Conservation (phyloP, 73 alveolate species). For the Symbiodinium natans region DNA sequence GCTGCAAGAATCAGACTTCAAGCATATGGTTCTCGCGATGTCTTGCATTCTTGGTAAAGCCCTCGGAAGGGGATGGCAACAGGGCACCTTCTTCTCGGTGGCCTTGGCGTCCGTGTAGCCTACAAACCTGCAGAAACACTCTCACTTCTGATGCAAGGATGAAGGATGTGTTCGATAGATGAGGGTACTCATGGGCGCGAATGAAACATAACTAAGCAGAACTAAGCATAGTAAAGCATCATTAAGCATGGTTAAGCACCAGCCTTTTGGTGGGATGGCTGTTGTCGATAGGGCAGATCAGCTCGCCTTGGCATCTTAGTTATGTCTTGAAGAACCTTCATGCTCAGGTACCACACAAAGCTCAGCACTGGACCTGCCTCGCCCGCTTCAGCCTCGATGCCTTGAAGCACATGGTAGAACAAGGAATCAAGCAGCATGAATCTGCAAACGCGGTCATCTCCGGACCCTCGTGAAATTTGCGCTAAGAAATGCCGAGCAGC, state of each 20-base stretch:
- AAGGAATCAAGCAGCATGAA: too few species aligned
- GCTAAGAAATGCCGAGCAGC: background rate
- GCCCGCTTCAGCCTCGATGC: conserved; percentile 37
- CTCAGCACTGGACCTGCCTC: conserved; percentile 19
- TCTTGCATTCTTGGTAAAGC: too few species aligned
- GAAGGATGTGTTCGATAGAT: background rate
- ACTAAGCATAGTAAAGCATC: too few species aligned
- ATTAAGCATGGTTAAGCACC: too few species aligned
- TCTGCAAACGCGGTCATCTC: too few species aligned
- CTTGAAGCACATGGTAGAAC: background rate
- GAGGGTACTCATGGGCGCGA: background rate
- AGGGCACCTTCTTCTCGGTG: conserved; percentile 91
- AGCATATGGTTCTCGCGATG: too few species aligned
- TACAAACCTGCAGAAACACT: conserved; percentile 45
- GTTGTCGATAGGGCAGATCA: conserved; percentile 41
- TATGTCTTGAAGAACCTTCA: background rate
- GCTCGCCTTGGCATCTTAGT: conserved; percentile 27
- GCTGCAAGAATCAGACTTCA: too few species aligned
- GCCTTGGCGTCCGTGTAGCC: conserved; percentile 92
- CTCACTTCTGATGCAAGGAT: too few species aligned
- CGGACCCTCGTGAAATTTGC: too few species aligned
- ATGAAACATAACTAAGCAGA: background rate
- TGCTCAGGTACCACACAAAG: background rate
- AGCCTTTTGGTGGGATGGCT: conserved; percentile 61
- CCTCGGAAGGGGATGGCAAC: too few species aligned